Base-by-base conservation (phyloP, 345 rosid genomes). In the Psidium guajava region DNA sequence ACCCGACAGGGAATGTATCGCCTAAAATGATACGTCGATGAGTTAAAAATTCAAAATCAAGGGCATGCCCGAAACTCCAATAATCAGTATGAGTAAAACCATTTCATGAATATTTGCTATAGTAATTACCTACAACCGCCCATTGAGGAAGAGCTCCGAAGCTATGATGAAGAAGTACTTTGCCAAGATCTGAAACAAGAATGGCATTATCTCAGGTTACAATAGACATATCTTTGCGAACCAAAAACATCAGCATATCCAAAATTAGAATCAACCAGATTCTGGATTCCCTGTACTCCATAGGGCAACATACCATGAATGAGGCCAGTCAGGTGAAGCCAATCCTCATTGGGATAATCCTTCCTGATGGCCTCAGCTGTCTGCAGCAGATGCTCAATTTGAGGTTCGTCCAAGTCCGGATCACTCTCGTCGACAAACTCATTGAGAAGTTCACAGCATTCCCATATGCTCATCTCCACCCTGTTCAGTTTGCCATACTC, bases 131-230 rank as follows among this genome's bases (percentile, higher is more conserved):
- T 32, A 95, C 98, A 20, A 93, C 96, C 84, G 98, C 99, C 99
- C 99, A 96, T 53, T 96, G 99, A 82, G 98, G 96, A 24, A 95
- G 98, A 86, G 83, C 94, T 58, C 99, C 98, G 77, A 96, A 95
- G 86, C 87, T 86, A 24, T 94, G 92, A 81, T 87, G 96, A 86
- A 93, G 94, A 84, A 96, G 94, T 81, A 95, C 96, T 89, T 94
- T 95, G 74, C 98, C 98, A 32, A 94, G 94, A 92, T 96, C 98
- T 96, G 64, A 27, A 87, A 42, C 27, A 54, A 21, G 69, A n/a
- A 24, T 69, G 36, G 47, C 77, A 81, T 32, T 32, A 7, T 56
- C 59, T 24, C 40, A 50, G 36, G 47, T 53, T 15, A 57, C 73
- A 57, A 47, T 18, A 69, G 77, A 69, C 36, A 32, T 16, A 69